Base-by-base conservation (phyloP, 164 flowering plant genomes). In the Warburgia ugandensis region DNA sequence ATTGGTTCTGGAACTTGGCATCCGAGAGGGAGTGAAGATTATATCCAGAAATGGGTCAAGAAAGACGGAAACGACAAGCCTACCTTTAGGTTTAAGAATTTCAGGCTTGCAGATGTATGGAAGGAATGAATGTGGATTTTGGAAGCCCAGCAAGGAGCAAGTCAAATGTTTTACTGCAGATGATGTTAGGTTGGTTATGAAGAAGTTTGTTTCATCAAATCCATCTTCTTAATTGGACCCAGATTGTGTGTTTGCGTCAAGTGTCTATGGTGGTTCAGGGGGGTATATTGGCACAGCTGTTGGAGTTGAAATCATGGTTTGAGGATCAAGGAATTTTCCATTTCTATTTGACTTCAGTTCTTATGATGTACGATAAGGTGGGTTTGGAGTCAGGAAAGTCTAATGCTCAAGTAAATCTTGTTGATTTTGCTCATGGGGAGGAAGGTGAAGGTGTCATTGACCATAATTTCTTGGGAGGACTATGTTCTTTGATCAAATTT, bases 1-100 rank as follows among this genome's bases (percentile, higher is more conserved):
- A 83, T 91, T 26, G 98, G 98, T 3, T 77, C 90, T 16, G 67
- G 95, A 66, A 87, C 98, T 4, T 91, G 96, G 98, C 71, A 79
- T 20, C 92, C 80, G 0, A 28, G 77, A 60, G 74, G 90, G 9
- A 48, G 86, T 4, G 82, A 81, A 36, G 79, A 75, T 3, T 87
- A 87, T 46, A 59, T 83, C 14, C 21, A 59, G 25, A 83, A 68
- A 55, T 83, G 92, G 61, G 5, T 83, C 6, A 61, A 71, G 68
- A 85, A 79, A 63, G 94, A 88, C 51, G 60, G 68, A 62, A 51
- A 50, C 67, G 39, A 72, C 86, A 14, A 78, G 75, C 57, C 35
- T 70, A 29, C 26, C 41, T 6, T 58, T 85, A 59, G 98, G 94
- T 5, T 91, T 91, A 49, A 72, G 96, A 66, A 68, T 91, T 52